Percentiles rank a stretch among this genome's conserved stretches.
Evolutionary conservation across 306 rosid genomes (phyloP).

Genomic region (Lupinus albus): DNA sequence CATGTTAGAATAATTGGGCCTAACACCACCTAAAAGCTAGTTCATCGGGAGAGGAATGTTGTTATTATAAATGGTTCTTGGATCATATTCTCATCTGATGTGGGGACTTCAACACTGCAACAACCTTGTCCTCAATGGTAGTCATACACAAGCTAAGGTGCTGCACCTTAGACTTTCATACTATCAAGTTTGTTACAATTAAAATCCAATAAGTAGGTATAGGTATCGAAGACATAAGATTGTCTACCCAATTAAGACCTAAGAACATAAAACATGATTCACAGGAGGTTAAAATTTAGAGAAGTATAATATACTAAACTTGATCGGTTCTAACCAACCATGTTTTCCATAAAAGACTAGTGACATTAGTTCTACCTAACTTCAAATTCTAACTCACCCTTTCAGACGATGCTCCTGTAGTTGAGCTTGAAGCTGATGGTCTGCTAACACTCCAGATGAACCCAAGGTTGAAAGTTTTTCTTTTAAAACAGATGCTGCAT

Average conservation of each 20-base stretch:
- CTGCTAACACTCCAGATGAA: constrained; percentile 93
- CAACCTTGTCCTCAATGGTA: background rate
- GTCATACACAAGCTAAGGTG: constrained; percentile 15
- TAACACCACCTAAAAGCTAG: no score
- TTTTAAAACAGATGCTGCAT: constrained; percentile 91
- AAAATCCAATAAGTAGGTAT: constrained; percentile 20
- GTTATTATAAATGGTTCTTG: no score
- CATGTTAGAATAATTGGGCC: no score
- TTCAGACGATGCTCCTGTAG: constrained; percentile 85
- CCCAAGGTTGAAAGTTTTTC: constrained; percentile 92
- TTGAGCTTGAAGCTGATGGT: constrained; percentile 97
- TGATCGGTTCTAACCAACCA: background rate
- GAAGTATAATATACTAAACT: constrained; percentile 21
- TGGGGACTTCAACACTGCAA: no score
- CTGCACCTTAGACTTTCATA: constrained; percentile 18
- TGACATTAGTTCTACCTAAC: constrained; percentile 12
- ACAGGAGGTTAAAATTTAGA: constrained; percentile 9
- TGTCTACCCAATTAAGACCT: constrained; percentile 28
- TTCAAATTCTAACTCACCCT: constrained; percentile 66
- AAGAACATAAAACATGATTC: background rate
- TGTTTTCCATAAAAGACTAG: constrained; percentile 14
- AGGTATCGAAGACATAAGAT: constrained; percentile 21
- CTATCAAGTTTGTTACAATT: constrained; percentile 14
- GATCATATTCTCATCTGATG: no score
- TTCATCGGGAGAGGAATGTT: no score